phyloP scores from a whole-genome alignment of 2,329 filamentous ascomycete species.

The Diaporthe sp. region DNA sequence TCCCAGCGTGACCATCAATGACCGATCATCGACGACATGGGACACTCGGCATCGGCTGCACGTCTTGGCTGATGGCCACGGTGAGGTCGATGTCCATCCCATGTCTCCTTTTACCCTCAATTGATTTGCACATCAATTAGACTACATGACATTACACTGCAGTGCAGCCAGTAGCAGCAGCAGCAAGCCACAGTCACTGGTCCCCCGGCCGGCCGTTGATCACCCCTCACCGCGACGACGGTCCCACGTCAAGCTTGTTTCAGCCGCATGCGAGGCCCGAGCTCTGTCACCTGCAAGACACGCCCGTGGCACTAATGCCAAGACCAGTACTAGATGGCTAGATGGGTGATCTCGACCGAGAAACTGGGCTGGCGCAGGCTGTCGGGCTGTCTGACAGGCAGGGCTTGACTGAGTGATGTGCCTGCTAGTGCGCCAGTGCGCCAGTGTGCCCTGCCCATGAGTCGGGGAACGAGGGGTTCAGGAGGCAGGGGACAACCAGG shows the following conservation, averaged over 20 bases:
- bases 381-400: background rate
- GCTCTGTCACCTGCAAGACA: conserved; percentile 31
- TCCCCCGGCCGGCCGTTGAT: conserved; percentile 1
- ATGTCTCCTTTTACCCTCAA: background rate
- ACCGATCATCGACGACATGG: background rate
- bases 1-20: background rate
- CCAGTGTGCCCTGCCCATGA: background rate
- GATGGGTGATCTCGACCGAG: background rate
- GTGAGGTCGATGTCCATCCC: background rate
- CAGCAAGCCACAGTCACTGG: background rate
- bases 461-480: conserved; percentile 17
- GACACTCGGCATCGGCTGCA: conserved; percentile 2
- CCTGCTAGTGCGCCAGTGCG: background rate
- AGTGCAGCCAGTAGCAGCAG: background rate
- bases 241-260: conserved; percentile 30
- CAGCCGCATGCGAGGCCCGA: conserved; percentile 28
- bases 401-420: background rate
- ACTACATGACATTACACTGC: background rate
- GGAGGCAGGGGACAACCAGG: conserved; percentile 1
- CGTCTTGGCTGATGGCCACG: background rate
- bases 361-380: background rate
- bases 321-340: background rate
- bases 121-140: background rate
- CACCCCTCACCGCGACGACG: conserved; percentile 18
- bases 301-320: conserved; percentile 19